Conservation (phyloP, 345 rosid genomes). For the Euphorbia lathyris region DNA sequence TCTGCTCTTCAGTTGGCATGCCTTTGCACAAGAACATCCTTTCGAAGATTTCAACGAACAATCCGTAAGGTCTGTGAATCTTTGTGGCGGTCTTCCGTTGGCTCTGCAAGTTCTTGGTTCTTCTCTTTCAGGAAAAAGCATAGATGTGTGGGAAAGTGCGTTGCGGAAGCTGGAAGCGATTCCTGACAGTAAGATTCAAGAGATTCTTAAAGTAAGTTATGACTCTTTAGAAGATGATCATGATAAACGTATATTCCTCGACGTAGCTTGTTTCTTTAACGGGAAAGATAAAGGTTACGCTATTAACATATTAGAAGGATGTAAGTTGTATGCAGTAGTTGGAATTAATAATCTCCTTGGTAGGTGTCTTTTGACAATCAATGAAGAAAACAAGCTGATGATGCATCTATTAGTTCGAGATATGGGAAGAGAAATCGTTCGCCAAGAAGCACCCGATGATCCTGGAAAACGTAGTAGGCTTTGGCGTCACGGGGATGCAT, state of each 20-base stretch:
- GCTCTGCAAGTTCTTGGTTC: conserved; percentile 18
- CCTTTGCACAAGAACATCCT: conserved; percentile 10
- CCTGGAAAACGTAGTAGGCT: conserved; percentile 15
- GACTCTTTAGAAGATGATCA: conserved; percentile 16
- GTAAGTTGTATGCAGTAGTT: conserved; percentile 13
- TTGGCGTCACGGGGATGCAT: conserved; percentile 13
- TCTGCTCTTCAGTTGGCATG: conserved; percentile 13
- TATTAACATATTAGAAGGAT: conserved; percentile 5
- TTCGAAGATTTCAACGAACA: conserved; percentile 3
- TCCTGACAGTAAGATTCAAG: conserved; percentile 14
- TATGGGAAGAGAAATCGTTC: conserved; percentile 18
- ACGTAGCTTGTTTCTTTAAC: conserved; percentile 13
- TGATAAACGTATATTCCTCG: conserved; percentile 12
- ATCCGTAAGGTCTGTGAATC: conserved; percentile 9
- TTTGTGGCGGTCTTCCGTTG: conserved; percentile 12
- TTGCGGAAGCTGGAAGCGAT: conserved; percentile 16
- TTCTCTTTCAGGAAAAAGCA: conserved; percentile 14
- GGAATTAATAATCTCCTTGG: conserved; percentile 17
- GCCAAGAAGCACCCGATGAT: conserved; percentile 15
- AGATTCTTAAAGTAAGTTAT: conserved; percentile 15
- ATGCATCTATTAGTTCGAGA: conserved; percentile 14
- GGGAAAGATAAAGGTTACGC: conserved; percentile 9
- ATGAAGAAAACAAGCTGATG: conserved; percentile 12
- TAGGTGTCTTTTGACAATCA: conserved; percentile 15
- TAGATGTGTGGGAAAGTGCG: conserved; percentile 26